Percentiles rank a stretch among this genome's conserved stretches.
These are phyloP conservation scores for Tetrahymena elliotti DNA, from an alignment of 73 alveolate genomes.

Conservation along the genomic window DNA sequence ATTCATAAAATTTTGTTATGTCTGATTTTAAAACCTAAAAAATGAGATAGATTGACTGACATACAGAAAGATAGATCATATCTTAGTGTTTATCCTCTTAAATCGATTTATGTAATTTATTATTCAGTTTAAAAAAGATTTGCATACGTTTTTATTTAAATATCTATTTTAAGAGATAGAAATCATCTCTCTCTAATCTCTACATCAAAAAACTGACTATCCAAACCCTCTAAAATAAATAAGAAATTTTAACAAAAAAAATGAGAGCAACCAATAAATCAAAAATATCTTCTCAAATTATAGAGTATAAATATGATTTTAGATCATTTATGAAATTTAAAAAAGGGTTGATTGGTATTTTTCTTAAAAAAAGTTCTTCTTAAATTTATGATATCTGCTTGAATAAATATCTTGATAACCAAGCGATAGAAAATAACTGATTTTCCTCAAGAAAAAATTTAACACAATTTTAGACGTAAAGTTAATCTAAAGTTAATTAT, in stretches of 20 bases:
- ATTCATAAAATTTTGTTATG: background rate
- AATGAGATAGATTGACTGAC: too few relatives aligned
- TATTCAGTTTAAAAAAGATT: background rate
- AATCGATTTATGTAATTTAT: background rate
- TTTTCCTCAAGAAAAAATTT: too few relatives aligned
- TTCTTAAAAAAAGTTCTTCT: too few relatives aligned
- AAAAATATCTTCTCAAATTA: background rate
- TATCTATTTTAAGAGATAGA: background rate
- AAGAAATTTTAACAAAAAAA: background rate
- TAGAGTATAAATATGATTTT: too few relatives aligned
- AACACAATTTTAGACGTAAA: too few relatives aligned
- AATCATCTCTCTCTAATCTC: background rate
- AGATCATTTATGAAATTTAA: too few relatives aligned
- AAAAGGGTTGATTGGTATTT: too few relatives aligned
- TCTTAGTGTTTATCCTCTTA: background rate
- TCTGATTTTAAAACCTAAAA: background rate
- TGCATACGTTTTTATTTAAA: background rate
- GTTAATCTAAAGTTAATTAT: too few relatives aligned
- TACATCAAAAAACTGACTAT: background rate
- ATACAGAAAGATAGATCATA: too few relatives aligned
- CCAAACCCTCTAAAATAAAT: background rate
- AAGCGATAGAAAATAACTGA: too few relatives aligned
- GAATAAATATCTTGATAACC: too few relatives aligned
- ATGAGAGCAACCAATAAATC: background rate
- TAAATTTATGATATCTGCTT: too few relatives aligned